These are phyloP conservation scores for Penicillium lividum DNA, from an alignment of 495 filamentous ascomycete species.

Conservation along the genomic window DNA sequence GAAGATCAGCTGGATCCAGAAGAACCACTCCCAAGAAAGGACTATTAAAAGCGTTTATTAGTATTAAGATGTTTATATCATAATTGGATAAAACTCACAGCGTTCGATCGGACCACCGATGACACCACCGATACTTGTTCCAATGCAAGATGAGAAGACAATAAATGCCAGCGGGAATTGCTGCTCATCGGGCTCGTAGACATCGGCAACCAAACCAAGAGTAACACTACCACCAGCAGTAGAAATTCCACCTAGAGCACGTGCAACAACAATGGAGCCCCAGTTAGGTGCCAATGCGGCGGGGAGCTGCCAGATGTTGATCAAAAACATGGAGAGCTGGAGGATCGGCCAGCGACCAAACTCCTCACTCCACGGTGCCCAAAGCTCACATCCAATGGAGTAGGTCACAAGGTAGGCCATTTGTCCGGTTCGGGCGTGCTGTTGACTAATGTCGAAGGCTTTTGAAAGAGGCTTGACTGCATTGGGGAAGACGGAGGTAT, in stretches of 20 bases:
- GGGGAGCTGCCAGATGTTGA: conserved; percentile 74
- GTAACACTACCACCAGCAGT: conserved; percentile 79
- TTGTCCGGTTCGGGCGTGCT: conserved; percentile 63
- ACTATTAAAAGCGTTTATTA: conserved; percentile 12
- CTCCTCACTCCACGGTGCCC: conserved; percentile 81
- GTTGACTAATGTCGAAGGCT: conserved; percentile 61
- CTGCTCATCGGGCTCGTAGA: conserved; percentile 70
- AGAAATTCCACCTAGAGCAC: conserved; percentile 55
- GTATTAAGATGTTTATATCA: background rate
- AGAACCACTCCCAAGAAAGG: conserved; percentile 70
- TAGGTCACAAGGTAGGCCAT: conserved; percentile 72
- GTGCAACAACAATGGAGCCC: conserved; percentile 60
- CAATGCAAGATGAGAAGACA: conserved; percentile 72
- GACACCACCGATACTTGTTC: conserved; percentile 73
- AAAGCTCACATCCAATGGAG: conserved; percentile 77
- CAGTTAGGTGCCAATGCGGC: conserved; percentile 70
- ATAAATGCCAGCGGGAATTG: conserved; percentile 66
- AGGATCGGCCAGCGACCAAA: conserved; percentile 70
- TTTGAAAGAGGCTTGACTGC: conserved; percentile 56
- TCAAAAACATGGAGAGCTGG: conserved; percentile 66
- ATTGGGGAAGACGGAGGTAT: conserved; percentile 40
- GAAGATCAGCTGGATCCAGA: conserved; percentile 80
- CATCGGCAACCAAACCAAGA: conserved; percentile 74
- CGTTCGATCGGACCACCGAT: conserved; percentile 73
- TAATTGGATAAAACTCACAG: conserved; percentile 27